These are phyloP conservation scores for Chytriomyces confervae DNA, from an alignment of 192 early-diverging fungal species.

Conservation along the genomic window DNA sequence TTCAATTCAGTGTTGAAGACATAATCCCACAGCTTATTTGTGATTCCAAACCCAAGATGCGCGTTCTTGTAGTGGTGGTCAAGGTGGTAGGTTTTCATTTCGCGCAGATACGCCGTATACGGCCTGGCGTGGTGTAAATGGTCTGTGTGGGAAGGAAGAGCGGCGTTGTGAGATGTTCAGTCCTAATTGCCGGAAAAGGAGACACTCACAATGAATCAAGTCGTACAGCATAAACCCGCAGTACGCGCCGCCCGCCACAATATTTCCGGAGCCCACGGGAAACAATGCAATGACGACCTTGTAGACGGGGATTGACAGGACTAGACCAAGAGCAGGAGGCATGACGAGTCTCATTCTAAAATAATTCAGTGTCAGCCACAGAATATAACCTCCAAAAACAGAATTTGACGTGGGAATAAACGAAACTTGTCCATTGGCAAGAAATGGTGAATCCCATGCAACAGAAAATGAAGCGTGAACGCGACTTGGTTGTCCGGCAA, in stretches of 20 bases:
- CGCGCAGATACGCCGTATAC: slow-evolving; percentile 69
- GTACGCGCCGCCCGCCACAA: slow-evolving; percentile 73
- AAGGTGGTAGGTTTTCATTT: slow-evolving; percentile 94
- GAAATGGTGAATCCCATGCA: slow-evolving; percentile 97
- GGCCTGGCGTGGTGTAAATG: slow-evolving; percentile 92
- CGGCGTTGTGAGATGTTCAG: too few species aligned
- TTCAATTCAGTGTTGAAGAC: slow-evolving; percentile 71
- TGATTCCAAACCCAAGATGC: slow-evolving; percentile 87
- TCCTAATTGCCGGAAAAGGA: too few species aligned
- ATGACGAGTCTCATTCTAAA: slow-evolving; percentile 89
- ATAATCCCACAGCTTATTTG: slow-evolving; percentile 89
- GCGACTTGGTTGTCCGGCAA: slow-evolving; percentile 83
- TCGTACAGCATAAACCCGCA: slow-evolving; percentile 93
- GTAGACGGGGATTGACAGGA: slow-evolving; percentile 71
- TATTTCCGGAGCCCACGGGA: slow-evolving; percentile 68
- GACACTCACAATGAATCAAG: slow-evolving; percentile 74
- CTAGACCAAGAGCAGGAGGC: slow-evolving; percentile 83
- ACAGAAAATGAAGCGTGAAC: slow-evolving; percentile 81
- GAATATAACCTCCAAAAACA: not conserved
- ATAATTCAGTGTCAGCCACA: slow-evolving; percentile 5
- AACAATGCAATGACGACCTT: slow-evolving; percentile 61
- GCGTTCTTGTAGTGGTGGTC: slow-evolving; percentile 86
- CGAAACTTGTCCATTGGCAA: slow-evolving; percentile 90
- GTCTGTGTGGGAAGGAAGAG: slow-evolving; percentile 43
- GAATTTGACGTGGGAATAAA: not conserved